These are phyloP conservation scores for Platanus orientalis DNA, from an alignment of 164 flowering plant genomes.

Conservation along the genomic window DNA sequence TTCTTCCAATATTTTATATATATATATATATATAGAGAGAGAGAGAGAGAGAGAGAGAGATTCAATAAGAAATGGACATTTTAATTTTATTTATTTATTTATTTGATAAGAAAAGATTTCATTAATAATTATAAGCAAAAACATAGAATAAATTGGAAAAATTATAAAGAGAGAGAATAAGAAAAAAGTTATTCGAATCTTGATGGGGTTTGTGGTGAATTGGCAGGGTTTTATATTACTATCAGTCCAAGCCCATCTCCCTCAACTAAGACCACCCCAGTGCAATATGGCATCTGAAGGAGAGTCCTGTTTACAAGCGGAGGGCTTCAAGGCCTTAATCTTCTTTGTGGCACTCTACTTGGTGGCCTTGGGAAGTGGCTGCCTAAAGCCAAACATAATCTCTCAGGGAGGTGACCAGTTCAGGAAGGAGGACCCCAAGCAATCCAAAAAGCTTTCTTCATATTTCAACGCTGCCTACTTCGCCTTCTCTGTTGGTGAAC, in stretches of 20 bases:
- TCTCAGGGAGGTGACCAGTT: conserved; percentile 96
- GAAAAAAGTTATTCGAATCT: background rate
- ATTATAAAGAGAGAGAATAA: background rate
- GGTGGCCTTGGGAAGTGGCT: conserved; percentile 94
- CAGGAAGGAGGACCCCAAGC: conserved; percentile 38
- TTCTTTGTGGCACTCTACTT: conserved; percentile 59
- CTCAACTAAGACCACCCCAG: conserved; percentile 72
- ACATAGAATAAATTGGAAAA: background rate
- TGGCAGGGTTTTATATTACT: conserved; percentile 67
- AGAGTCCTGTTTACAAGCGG: conserved; percentile 36
- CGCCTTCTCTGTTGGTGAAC: conserved; percentile 86
- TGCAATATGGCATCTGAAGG: conserved; percentile 62
- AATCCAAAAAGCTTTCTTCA: conserved; percentile 69
- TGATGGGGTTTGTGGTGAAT: background rate
- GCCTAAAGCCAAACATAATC: conserved; percentile 91
- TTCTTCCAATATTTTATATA: too few relatives aligned
- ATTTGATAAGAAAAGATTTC: too few relatives aligned
- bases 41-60: too few relatives aligned
- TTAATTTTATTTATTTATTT: too few relatives aligned
- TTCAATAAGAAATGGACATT: too few relatives aligned
- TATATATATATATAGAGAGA: too few relatives aligned
- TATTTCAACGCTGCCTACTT: conserved; percentile 93
- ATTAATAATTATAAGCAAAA: too few relatives aligned
- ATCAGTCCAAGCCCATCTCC: conserved; percentile 91
- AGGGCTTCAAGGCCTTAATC: conserved; percentile 48